Evolutionary conservation across 371 early-diverging fungal genomes (phyloP), one percentile per base, ranked within the genome.

Genomic region (Apophysomyces elegans): DNA sequence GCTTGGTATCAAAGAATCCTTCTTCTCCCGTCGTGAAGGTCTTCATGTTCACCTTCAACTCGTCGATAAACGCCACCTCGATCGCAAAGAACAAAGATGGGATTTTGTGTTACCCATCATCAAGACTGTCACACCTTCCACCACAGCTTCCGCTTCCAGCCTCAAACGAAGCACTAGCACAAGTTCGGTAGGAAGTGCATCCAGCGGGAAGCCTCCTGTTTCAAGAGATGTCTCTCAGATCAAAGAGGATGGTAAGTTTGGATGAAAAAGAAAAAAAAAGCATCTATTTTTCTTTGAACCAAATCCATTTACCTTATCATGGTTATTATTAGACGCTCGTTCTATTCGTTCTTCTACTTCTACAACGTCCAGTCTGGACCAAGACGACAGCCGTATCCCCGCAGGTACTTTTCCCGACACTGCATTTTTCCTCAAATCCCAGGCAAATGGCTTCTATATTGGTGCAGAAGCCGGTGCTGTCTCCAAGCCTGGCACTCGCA

Each of bases 1-100:
- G 13, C 73, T 86, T 21, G 87, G 85, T 56, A 79, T 84, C 56
- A 81, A 81, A 57, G 82, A 81, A 58, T 77, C 79, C 4, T 79
- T 79, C 69, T 81, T 81, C 63, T 67, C 79, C 26, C 73, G 79
- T 32, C 75, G 79, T 59, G 82, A 81, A 63, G 82, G 82, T 14
- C 70, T 79, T 47, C 82, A 81, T 65, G 79, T 81, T 35, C 79
- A 81, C 61, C 74, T 81, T 39, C 81, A 81, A 60, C 43, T 75
- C 14, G 71, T 71, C 12, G 79, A 79, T 47, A 77, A 75, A 61
- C 73, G 73, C 32, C 69, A 76, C 56, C 59, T 75, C 26, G 75
- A 78, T 46, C 71, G 72, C 13, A 82, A 79, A 56, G 79, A 79
- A 43, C 82, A 82, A 45, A 78, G 78, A 45, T 82, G 82, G 82